Base-by-base conservation (phyloP, 2,329 filamentous ascomycete genomes). In the Paecilomyces dactylethromorphus region DNA sequence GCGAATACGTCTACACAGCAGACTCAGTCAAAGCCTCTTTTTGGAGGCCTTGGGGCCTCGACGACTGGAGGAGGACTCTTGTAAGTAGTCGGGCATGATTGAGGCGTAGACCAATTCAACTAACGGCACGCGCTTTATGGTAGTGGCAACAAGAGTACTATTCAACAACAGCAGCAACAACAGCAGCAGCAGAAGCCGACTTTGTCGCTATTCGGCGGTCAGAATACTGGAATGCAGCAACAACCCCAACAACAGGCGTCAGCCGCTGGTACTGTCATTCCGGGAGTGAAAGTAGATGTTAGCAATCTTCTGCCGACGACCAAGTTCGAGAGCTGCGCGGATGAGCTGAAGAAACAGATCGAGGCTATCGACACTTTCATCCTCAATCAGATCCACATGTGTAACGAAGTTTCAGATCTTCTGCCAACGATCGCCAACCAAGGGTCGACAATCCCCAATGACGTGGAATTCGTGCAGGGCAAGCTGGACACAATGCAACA, bases 251-350 rank as follows among this genome's bases (percentile, higher is more conserved):
- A 71, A 61, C 70, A 71, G 60, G 73, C 67, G 63, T 68, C 71
- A 8, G 62, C 69, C 26, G 62, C 64, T 8, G 65, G 64, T 3
- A 72, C 69, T 2, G 72, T 77, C 13, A 81, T 87, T 15, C 86
- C 88, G 0, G 90, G 89, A 18, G 88, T 91, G 18, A 87, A 89
- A 68, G 89, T 96, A 67, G 90, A 94, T 73, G 76, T 90, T 56
- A 84, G 84, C 66, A 90, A 90, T 69, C 80, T 97, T 60, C 86
- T 91, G 56, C 88, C 89, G 15, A 96, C 92, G 0, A 96, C 92
- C 3, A 90, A 94, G 62, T 97, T 94, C 79, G 91, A 92, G 70
- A 93, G 96, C 73, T 87, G 96, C 29, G 86, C 90, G 60, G 89
- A 93, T 64, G 86, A 90, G 31, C 80, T 96, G 15, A 91, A 96